Percentiles rank a stretch among this genome's conserved stretches.
Evolutionary conservation across 352 stramenopile species (phyloP).

Genomic region (Globisporangium yorkense): DNA sequence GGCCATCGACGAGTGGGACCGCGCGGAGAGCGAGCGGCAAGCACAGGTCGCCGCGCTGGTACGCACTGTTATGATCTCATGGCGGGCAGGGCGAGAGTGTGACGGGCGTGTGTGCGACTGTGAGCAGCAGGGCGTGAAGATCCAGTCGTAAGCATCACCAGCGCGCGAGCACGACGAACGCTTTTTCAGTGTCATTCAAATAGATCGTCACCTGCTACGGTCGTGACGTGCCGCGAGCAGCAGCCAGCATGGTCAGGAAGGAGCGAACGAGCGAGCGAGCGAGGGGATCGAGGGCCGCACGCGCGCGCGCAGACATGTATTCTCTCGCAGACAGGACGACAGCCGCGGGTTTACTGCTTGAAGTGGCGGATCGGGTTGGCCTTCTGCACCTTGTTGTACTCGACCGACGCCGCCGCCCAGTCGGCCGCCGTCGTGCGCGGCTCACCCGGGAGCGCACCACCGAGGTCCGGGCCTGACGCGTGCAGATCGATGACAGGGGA

Average conservation of each 20-base stretch:
- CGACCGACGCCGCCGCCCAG: slow-evolving; percentile 66
- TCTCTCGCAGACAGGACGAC: background rate
- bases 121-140: slow-evolving; percentile 9
- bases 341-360: slow-evolving; percentile 52
- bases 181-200: background rate
- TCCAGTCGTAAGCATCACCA: slow-evolving; percentile 8
- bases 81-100: background rate
- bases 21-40: slow-evolving; percentile 32
- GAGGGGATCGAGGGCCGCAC: background rate
- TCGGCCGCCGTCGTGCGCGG: slow-evolving; percentile 73
- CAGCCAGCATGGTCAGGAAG: background rate
- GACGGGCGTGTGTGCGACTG: background rate
- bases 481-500: no score
- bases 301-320: slow-evolving; percentile 9
- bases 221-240: background rate
- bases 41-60: slow-evolving; percentile 33
- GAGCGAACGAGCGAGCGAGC: background rate
- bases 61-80: slow-evolving; percentile 1
- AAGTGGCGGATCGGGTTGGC: slow-evolving; percentile 82
- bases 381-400: slow-evolving; percentile 78
- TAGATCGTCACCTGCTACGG: background rate
- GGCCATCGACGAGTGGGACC: slow-evolving; percentile 56
- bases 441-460: slow-evolving; percentile 36
- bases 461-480: slow-evolving; percentile 48
- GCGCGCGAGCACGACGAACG: background rate